Base-by-base conservation (phyloP, 768 basidiomycete genomes). In the Phylloporus sp. region DNA sequence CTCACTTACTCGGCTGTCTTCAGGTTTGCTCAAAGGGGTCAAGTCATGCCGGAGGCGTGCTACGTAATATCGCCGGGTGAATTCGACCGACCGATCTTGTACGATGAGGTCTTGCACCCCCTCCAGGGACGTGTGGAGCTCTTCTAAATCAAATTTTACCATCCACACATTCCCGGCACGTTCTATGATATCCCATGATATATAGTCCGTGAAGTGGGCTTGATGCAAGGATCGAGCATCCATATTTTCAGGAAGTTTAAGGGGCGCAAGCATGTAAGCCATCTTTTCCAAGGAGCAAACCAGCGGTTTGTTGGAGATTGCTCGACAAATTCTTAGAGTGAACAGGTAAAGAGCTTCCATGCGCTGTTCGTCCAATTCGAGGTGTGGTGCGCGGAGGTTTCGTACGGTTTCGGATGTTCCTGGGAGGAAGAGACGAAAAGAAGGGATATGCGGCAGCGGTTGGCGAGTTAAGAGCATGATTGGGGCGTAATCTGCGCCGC, bases 61-160 rank as follows among this genome's bases (percentile, higher is more conserved):
- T 17, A 76, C 76, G 56, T 74, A 75, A 60, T 84, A 90, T 36
- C 87, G 74, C 49, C 82, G 71, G 3, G 86, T 88, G 56, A 83
- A 86, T 59, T 87, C 86, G n/a, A 79, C 77, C 67, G 72, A 73
- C 48, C 87, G 73, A 56, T 91, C 89, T 63, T 89, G 86, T 27
- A 93, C 69, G 18, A 92, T 69, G 21, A 80, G 77, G 56, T 89
- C 85, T 40, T 72, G 58, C 17, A 84, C 62, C 39, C 76, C 79
- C 21, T 50, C 49, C 9, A 51, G 38, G 15, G 53, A 42, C 15
- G 52, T 46, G 44, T 44, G 60, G 23, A 68, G 52, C 29, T 69
- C 64, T 26, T 72, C 68, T 38, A 70, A 69, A 50, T 57, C 50
- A 20, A 90, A 69, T 4, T 76, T 71, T 9, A 70, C 65, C 38